Percentiles rank a stretch among this genome's conserved stretches.
phyloP scores from a whole-genome alignment of 129 eudicot species.

The Gnaphalium uliginosum region DNA sequence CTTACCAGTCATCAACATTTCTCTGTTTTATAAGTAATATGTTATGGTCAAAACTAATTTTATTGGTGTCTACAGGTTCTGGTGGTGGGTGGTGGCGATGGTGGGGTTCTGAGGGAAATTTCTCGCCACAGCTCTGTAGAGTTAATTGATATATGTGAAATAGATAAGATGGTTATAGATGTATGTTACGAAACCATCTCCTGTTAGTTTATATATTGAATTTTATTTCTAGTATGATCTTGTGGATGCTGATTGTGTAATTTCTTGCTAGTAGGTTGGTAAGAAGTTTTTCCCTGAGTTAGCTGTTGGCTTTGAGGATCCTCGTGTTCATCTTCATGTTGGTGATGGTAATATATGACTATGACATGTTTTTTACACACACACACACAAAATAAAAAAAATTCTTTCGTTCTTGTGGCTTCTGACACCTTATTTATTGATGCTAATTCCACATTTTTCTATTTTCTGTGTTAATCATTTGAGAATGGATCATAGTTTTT shows the following conservation, averaged over 20 bases:
- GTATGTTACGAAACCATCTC: slow-evolving; percentile 47
- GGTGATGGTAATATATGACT: slow-evolving; percentile 76
- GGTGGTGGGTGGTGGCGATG: slow-evolving; percentile 99
- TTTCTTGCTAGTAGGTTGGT: slow-evolving; percentile 62
- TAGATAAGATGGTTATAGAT: slow-evolving; percentile 97
- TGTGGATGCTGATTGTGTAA: slow-evolving; percentile 7
- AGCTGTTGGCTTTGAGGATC: slow-evolving; percentile 92
- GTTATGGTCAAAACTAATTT: not conserved
- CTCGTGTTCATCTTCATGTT: slow-evolving; percentile 90
- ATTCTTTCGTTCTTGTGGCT: not conserved
- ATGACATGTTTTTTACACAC: not conserved
- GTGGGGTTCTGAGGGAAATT: slow-evolving; percentile 93
- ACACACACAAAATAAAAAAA: not conserved
- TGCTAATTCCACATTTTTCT: not conserved
- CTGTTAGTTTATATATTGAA: not conserved
- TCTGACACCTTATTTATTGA: not conserved
- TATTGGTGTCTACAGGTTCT: slow-evolving; percentile 57
- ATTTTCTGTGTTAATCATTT: not conserved
- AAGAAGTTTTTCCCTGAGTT: slow-evolving; percentile 86
- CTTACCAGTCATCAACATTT: not conserved
- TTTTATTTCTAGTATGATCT: not conserved
- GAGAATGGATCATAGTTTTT: not conserved
- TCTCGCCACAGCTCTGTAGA: slow-evolving; percentile 93
- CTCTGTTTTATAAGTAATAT: not conserved
- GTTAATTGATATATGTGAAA: slow-evolving; percentile 88